phyloP scores from a whole-genome alignment of 169 alveolate species.

The Cryptosporidium bovis region DNA sequence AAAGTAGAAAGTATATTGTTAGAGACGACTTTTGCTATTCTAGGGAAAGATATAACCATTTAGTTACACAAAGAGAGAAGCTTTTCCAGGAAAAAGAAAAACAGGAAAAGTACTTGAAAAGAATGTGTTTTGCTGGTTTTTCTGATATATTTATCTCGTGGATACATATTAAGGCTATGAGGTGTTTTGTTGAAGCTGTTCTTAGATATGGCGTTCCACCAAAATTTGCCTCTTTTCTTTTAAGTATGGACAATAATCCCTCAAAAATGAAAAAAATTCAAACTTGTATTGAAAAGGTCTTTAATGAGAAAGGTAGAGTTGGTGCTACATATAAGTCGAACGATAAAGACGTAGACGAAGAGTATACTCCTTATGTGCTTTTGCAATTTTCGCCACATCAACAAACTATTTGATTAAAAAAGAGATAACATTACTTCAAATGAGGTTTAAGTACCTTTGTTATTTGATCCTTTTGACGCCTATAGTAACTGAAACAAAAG shows the following conservation, averaged over 20 bases:
- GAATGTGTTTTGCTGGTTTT: constrained; percentile 88
- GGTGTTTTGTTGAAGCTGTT: constrained; percentile 91
- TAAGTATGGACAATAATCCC: constrained; percentile 75
- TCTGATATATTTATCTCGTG: constrained; percentile 89
- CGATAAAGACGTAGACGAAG: constrained; percentile 70
- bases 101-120: constrained; percentile 87
- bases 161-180: constrained; percentile 90
- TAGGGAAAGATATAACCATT: constrained; percentile 82
- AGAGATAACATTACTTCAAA: neutral
- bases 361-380: constrained; percentile 67
- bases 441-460: too few relatives aligned
- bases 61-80: constrained; percentile 81
- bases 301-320: constrained; percentile 76
- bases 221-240: constrained; percentile 83
- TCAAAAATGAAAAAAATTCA: constrained; percentile 75
- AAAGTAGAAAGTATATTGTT: constrained; percentile 80
- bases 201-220: constrained; percentile 91
- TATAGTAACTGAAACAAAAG: too few relatives aligned
- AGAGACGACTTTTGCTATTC: constrained; percentile 84
- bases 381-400: constrained; percentile 68
- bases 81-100: constrained; percentile 86
- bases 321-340: constrained; percentile 59
- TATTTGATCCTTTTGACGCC: too few relatives aligned
- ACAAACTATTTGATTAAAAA: constrained; percentile 12
- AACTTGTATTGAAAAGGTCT: constrained; percentile 71